These are phyloP conservation scores for Globisporangium alternatum DNA, from an alignment of 352 stramenopile species.

Conservation along the genomic window DNA sequence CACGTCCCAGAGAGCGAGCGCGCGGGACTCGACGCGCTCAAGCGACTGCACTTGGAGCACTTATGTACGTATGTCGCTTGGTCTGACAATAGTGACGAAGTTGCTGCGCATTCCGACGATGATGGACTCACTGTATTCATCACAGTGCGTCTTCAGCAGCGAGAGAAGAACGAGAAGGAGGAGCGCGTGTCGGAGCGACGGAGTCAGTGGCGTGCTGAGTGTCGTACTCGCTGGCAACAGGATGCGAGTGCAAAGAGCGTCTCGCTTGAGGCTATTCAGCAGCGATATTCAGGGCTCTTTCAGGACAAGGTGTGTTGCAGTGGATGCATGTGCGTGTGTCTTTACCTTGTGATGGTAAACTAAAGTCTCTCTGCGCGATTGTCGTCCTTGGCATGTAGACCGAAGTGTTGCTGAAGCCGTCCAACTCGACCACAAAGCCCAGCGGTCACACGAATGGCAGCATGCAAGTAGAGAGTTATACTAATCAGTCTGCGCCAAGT, in stretches of 20 bases:
- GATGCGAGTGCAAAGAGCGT: conserved; percentile 19
- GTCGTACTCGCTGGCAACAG: conserved; percentile 30
- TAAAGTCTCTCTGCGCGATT: background rate
- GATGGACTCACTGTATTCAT: background rate
- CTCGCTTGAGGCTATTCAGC: conserved; percentile 34
- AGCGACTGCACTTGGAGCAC: conserved; percentile 41
- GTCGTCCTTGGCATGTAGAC: background rate
- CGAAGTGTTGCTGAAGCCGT: background rate
- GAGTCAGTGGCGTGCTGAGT: conserved; percentile 34
- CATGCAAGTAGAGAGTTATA: background rate
- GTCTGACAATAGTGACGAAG: background rate
- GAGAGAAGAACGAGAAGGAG: conserved; percentile 18
- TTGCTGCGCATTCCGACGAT: background rate
- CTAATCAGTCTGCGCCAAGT: background rate
- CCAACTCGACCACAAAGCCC: background rate
- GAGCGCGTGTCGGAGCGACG: conserved; percentile 32
- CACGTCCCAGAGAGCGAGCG: conserved; percentile 19
- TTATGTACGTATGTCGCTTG: conserved; percentile 28
- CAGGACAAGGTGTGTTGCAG: conserved; percentile 20
- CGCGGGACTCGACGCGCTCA: conserved; percentile 28
- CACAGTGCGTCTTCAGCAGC: conserved; percentile 29
- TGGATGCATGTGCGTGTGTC: background rate
- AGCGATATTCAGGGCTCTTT: conserved; percentile 45
- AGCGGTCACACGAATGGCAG: background rate
- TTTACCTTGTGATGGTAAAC: background rate